Conservation (phyloP, 108 stramenopile genomes). For the Hondaea fermentalgiana region DNA sequence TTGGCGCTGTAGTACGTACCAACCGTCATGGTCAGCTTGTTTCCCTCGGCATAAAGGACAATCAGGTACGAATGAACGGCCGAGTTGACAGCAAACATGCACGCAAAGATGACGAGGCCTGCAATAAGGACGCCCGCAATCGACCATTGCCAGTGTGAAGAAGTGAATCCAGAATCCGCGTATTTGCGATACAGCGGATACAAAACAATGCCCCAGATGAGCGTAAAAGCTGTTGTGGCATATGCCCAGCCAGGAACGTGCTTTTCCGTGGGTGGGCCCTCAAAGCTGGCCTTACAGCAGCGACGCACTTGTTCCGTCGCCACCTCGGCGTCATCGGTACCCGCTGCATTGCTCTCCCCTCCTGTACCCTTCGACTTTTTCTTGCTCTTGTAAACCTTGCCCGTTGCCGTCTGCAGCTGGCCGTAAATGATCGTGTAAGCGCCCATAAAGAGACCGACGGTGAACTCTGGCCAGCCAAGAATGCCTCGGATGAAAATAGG, state of each 20-base stretch:
- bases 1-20: slow-evolving; percentile 94
- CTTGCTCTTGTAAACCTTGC: slow-evolving; percentile 74
- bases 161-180: slow-evolving; percentile 46
- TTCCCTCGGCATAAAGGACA: slow-evolving; percentile 77
- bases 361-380: slow-evolving; percentile 50
- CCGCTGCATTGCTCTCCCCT: background rate
- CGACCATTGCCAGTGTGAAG: background rate
- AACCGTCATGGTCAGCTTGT: slow-evolving; percentile 79
- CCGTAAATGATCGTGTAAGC: slow-evolving; percentile 89
- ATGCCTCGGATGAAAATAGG: slow-evolving; percentile 19
- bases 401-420: slow-evolving; percentile 83
- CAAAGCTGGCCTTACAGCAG: background rate
- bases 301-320: background rate
- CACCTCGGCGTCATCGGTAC: background rate
- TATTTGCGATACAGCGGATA: slow-evolving; percentile 28
- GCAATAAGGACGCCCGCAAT: slow-evolving; percentile 60
- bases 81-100: slow-evolving; percentile 83
- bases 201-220: background rate
- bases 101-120: slow-evolving; percentile 67
- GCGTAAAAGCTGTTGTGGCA: background rate
- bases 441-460: slow-evolving; percentile 79
- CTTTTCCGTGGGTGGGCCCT: background rate
- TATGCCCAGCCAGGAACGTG: background rate
- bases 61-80: slow-evolving; percentile 83
- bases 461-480: slow-evolving; percentile 42